Percentiles rank a stretch among this genome's conserved stretches.
phyloP scores from a whole-genome alignment of 805 yeast genomes.

The Saturnispora sekii region DNA sequence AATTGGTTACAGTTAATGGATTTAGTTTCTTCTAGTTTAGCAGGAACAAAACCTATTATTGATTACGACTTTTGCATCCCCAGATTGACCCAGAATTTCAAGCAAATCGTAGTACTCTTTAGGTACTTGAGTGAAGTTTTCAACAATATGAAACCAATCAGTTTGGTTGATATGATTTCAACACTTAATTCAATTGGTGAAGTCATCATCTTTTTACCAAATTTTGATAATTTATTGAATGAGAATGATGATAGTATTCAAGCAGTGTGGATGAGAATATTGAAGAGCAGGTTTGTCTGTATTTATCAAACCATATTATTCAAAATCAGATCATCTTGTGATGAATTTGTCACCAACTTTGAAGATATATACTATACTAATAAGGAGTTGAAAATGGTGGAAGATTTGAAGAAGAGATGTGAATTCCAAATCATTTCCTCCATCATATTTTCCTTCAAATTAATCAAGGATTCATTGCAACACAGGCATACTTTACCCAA shows the following conservation, averaged over 20 bases:
- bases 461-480: conserved; percentile 1
- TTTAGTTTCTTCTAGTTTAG: conserved; percentile 9
- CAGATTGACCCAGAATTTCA: conserved; percentile 6
- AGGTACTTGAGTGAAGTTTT: conserved; percentile 5
- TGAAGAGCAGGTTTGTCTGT: background rate
- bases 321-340: conserved; percentile 1
- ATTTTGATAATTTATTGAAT: background rate
- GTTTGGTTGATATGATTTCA: conserved; percentile 4
- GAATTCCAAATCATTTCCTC: background rate
- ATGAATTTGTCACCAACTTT: background rate
- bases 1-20: conserved; percentile 13
- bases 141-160: conserved; percentile 1
- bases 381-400: background rate
- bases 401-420: background rate
- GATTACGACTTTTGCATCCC: conserved; percentile 13
- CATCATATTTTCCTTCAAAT: background rate
- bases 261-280: background rate
- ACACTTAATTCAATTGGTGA: conserved; percentile 2
- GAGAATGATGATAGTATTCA: background rate
- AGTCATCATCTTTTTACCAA: background rate
- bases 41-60: conserved; percentile 17
- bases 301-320: conserved; percentile 4
- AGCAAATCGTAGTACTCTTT: background rate
- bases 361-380: background rate
- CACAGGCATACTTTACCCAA: no score